These are phyloP conservation scores for Xerocomellus chrysenteron DNA, from an alignment of 768 basidiomycete species.

Conservation along the genomic window DNA sequence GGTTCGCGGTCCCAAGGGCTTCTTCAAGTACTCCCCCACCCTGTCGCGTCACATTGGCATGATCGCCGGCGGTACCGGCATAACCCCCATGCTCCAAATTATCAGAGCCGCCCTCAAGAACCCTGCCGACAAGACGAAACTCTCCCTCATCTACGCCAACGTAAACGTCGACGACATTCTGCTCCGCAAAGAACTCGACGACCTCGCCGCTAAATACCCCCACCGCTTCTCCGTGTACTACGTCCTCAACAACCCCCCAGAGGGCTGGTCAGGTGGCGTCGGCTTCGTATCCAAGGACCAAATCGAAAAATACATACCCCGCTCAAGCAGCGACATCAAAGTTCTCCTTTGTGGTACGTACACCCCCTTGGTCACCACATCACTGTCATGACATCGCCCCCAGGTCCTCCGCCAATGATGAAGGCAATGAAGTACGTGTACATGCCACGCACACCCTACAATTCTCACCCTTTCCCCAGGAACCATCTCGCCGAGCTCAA, in stretches of 20 bases:
- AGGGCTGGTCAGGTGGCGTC: constrained; percentile 81
- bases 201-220: constrained; percentile 61
- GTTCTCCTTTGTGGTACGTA: constrained; percentile 82
- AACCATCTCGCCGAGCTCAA: constrained; percentile 86
- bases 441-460: not conserved
- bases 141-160: constrained; percentile 95
- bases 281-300: constrained; percentile 95
- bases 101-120: constrained; percentile 91
- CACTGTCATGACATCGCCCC: not conserved
- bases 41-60: constrained; percentile 83
- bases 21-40: constrained; percentile 78
- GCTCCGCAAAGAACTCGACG: constrained; percentile 83
- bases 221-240: constrained; percentile 79
- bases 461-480: constrained; percentile 38
- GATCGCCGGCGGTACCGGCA: constrained; percentile 98
- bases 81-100: constrained; percentile 99
- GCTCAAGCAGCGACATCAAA: constrained; percentile 64
- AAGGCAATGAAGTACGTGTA: constrained; percentile 72
- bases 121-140: constrained; percentile 76
- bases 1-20: constrained; percentile 95
- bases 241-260: constrained; percentile 93
- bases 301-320: constrained; percentile 80
- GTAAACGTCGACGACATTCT: constrained; percentile 92
- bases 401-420: constrained; percentile 77
- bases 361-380: constrained; percentile 11